These are phyloP conservation scores for Aspergillus bombycis DNA, from an alignment of 2,329 filamentous ascomycete genomes.

Conservation along the genomic window DNA sequence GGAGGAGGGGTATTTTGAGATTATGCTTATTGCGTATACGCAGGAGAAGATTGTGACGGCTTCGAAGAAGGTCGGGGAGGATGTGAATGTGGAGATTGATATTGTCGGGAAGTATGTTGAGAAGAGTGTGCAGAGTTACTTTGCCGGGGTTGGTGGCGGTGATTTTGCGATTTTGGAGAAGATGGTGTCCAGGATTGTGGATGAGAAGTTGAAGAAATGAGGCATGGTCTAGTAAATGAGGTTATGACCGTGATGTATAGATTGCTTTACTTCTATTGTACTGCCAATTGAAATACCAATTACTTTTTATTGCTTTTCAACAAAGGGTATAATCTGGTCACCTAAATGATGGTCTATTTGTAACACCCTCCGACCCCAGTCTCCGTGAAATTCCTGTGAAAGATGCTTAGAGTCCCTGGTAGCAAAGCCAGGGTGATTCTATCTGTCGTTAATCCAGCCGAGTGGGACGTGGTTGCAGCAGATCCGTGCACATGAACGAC, in stretches of 20 bases:
- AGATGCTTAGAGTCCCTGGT: not conserved
- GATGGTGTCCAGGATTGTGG: conserved; percentile 74
- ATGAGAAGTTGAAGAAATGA: conserved; percentile 62
- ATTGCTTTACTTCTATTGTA: not conserved
- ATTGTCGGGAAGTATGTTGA: conserved; percentile 69
- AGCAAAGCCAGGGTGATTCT: not conserved
- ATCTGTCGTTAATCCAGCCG: not conserved
- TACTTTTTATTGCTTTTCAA: not conserved
- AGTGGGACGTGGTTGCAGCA: not conserved
- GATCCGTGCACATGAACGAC: not conserved
- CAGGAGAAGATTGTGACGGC: conserved; percentile 88
- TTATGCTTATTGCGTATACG: conserved; percentile 97
- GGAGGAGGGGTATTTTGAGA: conserved; percentile 82
- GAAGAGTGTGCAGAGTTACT: conserved; percentile 84
- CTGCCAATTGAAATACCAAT: not conserved
- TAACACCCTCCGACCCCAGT: not conserved
- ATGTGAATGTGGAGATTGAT: conserved; percentile 91
- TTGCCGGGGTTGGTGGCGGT: conserved; percentile 50
- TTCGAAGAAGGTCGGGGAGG: conserved; percentile 74
- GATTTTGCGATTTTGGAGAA: conserved; percentile 65
- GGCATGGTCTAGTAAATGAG: not conserved
- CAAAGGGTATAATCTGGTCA: conserved; percentile 4
- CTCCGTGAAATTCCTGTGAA: not conserved
- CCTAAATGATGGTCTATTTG: not conserved
- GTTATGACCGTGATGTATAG: conserved; percentile 3